A percentile compares a stretch with the other conserved stretches of the same genome.
Conservation (phyloP, 2,329 filamentous ascomycete genomes). For the Aureobasidium uvarum region DNA sequence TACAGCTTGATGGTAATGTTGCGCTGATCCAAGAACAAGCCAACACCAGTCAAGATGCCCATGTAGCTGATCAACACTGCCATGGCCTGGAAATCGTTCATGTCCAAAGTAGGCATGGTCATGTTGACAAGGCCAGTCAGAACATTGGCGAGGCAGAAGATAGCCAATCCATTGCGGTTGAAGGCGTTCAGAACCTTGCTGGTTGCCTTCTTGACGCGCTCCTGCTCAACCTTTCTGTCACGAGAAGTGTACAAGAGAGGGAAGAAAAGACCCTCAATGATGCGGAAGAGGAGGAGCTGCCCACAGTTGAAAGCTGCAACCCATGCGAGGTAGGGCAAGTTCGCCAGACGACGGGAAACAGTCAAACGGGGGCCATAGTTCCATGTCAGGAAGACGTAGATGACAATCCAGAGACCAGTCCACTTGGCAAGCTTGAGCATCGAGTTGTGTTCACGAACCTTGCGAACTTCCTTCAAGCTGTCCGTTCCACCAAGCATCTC, state of each 20-base stretch:
- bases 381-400: conserved; percentile 67
- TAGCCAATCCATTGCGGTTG: conserved; percentile 80
- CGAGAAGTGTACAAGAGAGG: conserved; percentile 64
- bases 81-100: conserved; percentile 64
- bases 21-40: conserved; percentile 63
- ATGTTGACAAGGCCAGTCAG: conserved; percentile 88
- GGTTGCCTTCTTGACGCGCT: conserved; percentile 66
- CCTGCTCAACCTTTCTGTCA: conserved; percentile 57
- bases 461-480: conserved; percentile 23
- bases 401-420: conserved; percentile 63
- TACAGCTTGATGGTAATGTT: conserved; percentile 71
- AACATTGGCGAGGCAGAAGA: conserved; percentile 87
- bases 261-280: conserved; percentile 76
- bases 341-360: conserved; percentile 86
- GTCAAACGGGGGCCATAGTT: conserved; percentile 71
- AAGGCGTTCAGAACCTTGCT: conserved; percentile 78
- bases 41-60: conserved; percentile 63
- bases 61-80: conserved; percentile 73
- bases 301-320: conserved; percentile 83
- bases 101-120: conserved; percentile 76
- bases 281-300: conserved; percentile 76
- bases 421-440: conserved; percentile 59
- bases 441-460: conserved; percentile 28
- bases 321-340: conserved; percentile 92
- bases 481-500: conserved; percentile 35